A percentile compares a stretch with the other conserved stretches of the same genome.
Conservation (phyloP, 805 yeast genomes). For the Suhomyces emberorum region DNA sequence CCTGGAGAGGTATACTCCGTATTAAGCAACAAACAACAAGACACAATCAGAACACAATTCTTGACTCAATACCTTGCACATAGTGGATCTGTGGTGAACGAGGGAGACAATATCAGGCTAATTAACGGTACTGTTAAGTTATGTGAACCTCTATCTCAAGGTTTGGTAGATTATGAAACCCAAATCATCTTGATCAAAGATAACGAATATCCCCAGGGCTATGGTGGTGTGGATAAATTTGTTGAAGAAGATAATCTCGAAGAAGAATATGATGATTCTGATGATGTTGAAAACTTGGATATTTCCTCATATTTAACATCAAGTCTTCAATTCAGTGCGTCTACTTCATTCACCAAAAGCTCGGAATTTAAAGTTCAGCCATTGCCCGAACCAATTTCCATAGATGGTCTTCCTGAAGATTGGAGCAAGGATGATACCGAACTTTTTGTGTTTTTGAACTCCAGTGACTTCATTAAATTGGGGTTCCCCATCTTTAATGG, state of each 20-base stretch:
- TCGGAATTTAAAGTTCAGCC: slow-evolving; percentile 24
- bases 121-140: slow-evolving; percentile 51
- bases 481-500: slow-evolving; percentile 67
- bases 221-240: slow-evolving; percentile 1
- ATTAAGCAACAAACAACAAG: slow-evolving; percentile 28
- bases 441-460: slow-evolving; percentile 39
- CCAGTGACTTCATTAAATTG: slow-evolving; percentile 46
- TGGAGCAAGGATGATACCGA: slow-evolving; percentile 36
- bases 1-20: slow-evolving; percentile 42
- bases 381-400: slow-evolving; percentile 25
- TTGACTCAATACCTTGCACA: slow-evolving; percentile 20
- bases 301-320: slow-evolving; percentile 33
- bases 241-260: slow-evolving; percentile 10
- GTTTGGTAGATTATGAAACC: slow-evolving; percentile 46
- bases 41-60: slow-evolving; percentile 33
- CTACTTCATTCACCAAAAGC: not conserved
- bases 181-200: slow-evolving; percentile 50
- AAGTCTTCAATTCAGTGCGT: slow-evolving; percentile 19
- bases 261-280: slow-evolving; percentile 2
- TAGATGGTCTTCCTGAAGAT: slow-evolving; percentile 19
- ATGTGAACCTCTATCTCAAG: slow-evolving; percentile 77
- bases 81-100: slow-evolving; percentile 30
- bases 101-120: slow-evolving; percentile 41
- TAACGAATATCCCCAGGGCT: slow-evolving; percentile 9
- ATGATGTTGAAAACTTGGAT: slow-evolving; percentile 15